Conservation (phyloP, 179 eudicot genomes). For the Corrigiola litoralis region DNA sequence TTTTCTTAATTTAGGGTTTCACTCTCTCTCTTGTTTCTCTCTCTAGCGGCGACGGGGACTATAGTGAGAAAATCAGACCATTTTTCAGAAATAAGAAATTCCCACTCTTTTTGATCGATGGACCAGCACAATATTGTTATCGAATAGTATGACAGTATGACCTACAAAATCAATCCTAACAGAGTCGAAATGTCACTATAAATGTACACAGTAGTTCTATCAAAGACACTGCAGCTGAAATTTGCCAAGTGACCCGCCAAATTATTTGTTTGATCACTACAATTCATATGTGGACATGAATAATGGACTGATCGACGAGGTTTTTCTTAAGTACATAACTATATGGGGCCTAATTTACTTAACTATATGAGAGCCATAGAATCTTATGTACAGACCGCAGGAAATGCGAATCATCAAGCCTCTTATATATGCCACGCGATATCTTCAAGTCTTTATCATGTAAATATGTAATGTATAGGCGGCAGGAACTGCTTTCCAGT, state of each 20-base stretch:
- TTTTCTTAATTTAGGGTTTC: no score
- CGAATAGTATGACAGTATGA: neutral
- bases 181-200: neutral
- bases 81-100: no score
- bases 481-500: neutral
- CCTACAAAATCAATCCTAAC: neutral
- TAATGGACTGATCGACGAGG: neutral
- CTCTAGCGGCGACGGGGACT: no score
- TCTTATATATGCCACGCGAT: constrained; percentile 1
- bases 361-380: neutral
- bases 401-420: constrained; percentile 1
- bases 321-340: neutral
- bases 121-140: no score
- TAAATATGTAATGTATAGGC: no score
- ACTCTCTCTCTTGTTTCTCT: no score
- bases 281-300: neutral
- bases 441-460: neutral
- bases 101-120: no score
- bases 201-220: neutral
- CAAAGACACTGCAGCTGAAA: neutral
- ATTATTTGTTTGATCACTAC: neutral
- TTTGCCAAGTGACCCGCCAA: neutral
- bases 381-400: neutral
- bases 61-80: no score
- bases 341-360: neutral